Evolutionary conservation across 441 rosid genomes (phyloP).

Genomic region (Jatropha multifida): DNA sequence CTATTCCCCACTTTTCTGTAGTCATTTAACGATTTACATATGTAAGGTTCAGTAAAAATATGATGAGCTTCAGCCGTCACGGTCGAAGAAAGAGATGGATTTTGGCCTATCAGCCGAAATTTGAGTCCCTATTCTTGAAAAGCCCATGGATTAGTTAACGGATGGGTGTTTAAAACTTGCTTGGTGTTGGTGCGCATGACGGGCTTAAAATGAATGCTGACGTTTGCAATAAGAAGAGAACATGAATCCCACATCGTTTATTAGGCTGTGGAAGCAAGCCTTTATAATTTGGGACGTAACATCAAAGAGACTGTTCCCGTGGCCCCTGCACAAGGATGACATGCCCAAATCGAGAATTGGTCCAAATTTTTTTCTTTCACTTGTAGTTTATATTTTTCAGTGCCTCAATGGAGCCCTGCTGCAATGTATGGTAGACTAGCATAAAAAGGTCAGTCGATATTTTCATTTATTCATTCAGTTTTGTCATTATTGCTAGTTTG

Average conservation of each 20-base stretch:
- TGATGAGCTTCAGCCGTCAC: no score
- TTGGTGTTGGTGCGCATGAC: background rate
- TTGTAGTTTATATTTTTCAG: no score
- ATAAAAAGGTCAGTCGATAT: background rate
- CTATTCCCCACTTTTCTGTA: background rate
- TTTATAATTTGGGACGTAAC: rapidly evolving
- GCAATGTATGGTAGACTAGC: background rate
- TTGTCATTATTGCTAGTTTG: no score
- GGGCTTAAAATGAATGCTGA: background rate
- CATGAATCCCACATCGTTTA: background rate
- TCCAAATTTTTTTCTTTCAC: conserved; percentile 28
- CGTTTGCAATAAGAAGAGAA: background rate
- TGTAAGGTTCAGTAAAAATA: no score
- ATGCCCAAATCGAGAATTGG: conserved; percentile 66
- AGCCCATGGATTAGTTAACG: background rate
- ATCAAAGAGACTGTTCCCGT: conserved; percentile 22
- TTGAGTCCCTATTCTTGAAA: background rate
- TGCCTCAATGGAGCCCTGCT: no score
- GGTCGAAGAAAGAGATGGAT: no score
- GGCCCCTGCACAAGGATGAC: conserved; percentile 75
- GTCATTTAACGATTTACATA: background rate
- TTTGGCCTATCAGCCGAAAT: no score
- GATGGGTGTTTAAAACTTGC: background rate
- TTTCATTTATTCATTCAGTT: background rate
- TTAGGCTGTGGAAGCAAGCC: background rate